Conservation (phyloP, 768 basidiomycete species). For the Mycena alexandri region DNA sequence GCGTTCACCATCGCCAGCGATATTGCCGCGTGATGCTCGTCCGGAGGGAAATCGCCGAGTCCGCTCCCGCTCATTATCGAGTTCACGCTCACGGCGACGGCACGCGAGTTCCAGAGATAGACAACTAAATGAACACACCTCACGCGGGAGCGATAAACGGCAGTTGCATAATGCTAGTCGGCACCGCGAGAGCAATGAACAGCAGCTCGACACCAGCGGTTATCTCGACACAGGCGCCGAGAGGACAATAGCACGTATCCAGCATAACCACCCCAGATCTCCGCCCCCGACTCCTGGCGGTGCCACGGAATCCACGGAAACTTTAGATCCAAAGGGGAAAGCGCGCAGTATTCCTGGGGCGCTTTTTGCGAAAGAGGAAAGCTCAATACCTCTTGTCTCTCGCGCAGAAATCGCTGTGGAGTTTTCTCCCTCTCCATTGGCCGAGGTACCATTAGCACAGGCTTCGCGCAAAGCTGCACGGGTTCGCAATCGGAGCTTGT, state of each 20-base stretch:
- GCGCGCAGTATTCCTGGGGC: slow-evolving; percentile 15
- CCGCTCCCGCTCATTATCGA: slow-evolving; percentile 15
- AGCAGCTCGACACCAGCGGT: background rate
- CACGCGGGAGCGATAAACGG: slow-evolving; percentile 21
- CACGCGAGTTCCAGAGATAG: slow-evolving; percentile 18
- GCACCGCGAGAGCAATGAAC: slow-evolving; percentile 10
- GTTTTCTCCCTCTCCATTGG: background rate
- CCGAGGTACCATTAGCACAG: background rate
- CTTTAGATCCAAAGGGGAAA: slow-evolving; percentile 25
- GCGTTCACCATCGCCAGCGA: slow-evolving; percentile 19
- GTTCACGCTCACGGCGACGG: slow-evolving; percentile 1
- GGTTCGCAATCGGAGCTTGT: slow-evolving; percentile 29
- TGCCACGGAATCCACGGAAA: slow-evolving; percentile 19
- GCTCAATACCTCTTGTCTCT: background rate
- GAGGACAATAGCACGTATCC: background rate
- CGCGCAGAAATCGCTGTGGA: background rate
- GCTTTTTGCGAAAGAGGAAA: slow-evolving; percentile 4
- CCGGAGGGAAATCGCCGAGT: slow-evolving; percentile 6
- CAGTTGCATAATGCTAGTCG: slow-evolving; percentile 6
- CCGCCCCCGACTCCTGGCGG: background rate
- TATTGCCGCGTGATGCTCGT: slow-evolving; percentile 13
- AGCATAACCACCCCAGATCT: slow-evolving; percentile 3
- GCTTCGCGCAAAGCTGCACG: slow-evolving; percentile 22
- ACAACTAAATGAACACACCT: slow-evolving; percentile 22
- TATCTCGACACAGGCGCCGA: slow-evolving; percentile 6